A percentile compares a stretch with the other conserved stretches of the same genome.
These are phyloP conservation scores for Arachis stenosperma DNA, from an alignment of 306 rosid genomes.

Conservation along the genomic window DNA sequence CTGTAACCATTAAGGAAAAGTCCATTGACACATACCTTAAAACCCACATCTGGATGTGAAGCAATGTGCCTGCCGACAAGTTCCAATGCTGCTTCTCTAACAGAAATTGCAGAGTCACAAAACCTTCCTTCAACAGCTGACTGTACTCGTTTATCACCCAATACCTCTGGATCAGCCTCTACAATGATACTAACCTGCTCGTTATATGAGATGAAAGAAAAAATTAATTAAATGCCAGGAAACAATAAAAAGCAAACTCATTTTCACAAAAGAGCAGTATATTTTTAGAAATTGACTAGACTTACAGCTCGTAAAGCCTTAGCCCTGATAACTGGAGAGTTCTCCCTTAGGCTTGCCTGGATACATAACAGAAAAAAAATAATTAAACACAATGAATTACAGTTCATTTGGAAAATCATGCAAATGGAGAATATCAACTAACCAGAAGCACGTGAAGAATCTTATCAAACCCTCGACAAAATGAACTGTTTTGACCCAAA, in stretches of 20 bases:
- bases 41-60: conserved; percentile 98
- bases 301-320: conserved; percentile 96
- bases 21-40: conserved; percentile 65
- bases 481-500: conserved; percentile 87
- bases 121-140: conserved; percentile 94
- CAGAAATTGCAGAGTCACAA: conserved; percentile 94
- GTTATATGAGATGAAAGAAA: conserved; percentile 39
- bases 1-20: conserved; percentile 26
- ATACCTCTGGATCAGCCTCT: conserved; percentile 98
- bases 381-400: not conserved
- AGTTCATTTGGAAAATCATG: conserved; percentile 27
- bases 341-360: conserved; percentile 89
- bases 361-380: conserved; percentile 35
- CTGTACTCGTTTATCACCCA: conserved; percentile 87
- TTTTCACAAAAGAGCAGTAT: conserved; percentile 33
- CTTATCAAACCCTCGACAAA: conserved; percentile 94
- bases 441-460: conserved; percentile 91
- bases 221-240: conserved; percentile 10
- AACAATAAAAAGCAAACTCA: conserved; percentile 29
- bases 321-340: conserved; percentile 89
- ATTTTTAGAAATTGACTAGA: conserved; percentile 21
- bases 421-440: conserved; percentile 48
- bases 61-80: conserved; percentile 99
- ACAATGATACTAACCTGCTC: conserved; percentile 96
- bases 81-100: conserved; percentile 97